Evolutionary conservation across 768 basidiomycete genomes (phyloP), one percentile per base, ranked within the genome.

Genomic region (Russula virescens): DNA sequence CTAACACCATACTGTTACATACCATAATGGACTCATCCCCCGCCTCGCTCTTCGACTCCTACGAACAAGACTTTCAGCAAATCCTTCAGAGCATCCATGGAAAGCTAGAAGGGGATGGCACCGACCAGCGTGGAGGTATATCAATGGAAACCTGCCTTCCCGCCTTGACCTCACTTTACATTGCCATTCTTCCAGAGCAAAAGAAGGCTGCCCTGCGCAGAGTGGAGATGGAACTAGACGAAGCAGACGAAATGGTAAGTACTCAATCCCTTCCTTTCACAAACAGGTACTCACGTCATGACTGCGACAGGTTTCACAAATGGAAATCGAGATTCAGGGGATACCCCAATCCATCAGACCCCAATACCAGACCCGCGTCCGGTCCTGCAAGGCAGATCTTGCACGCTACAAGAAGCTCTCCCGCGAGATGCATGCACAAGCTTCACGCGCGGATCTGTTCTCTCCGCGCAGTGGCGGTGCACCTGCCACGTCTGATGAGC

Each of bases 281-380:
- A 25, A 40, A 13, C 6, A 19, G 6, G 6, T 21, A 38, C 52
- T 25, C 38, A 26, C 35, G 23, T 35, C 13, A 14, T 5, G 16
- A 8, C 1, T 19, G 8, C 42, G 42, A 21, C 68, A 98, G 96
- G 83, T 98, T 67, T 94, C 94, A 51, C 97, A 99, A 83, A 97
- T 99, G 96, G 96, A 98, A 77, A 89, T 99, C 61, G 97, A 99
- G 77, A 87, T 96, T 8, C 94, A 94, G 69, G 90, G 92, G 13
- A 94, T 98, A 71, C 94, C 94, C 0, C 87, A 91, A 70, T 88
- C 89, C 23, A 80, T 94, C 68, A 84, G 89, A 55, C 76, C 86
- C 0, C 83, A 85, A 64, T 95, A 94, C 72, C 86, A 89, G 64
- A 73, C 80, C 21, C 85, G 92, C 63, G 82, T 97, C 56, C 81